Conservation (phyloP, 164 flowering plant genomes). For the Stephania japonica region DNA sequence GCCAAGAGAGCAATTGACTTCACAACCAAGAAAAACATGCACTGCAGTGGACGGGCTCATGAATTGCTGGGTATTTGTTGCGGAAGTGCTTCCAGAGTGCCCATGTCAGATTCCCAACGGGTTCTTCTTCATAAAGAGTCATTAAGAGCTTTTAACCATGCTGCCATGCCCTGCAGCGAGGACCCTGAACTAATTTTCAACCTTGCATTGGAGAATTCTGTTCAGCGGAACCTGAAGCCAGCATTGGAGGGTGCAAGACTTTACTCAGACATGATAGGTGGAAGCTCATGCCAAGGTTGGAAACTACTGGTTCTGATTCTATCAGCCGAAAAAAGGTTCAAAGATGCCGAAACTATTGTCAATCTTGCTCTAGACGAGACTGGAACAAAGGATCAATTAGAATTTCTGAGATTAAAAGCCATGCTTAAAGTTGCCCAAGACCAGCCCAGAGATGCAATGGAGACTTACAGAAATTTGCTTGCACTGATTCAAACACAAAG, state of each 20-base stretch:
- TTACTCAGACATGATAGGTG: constrained; percentile 45
- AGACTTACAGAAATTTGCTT: constrained; percentile 64
- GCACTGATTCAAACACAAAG: constrained; percentile 56
- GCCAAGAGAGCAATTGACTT: constrained; percentile 44
- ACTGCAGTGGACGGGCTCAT: constrained; percentile 49
- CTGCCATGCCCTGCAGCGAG: constrained; percentile 33
- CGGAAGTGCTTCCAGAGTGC: constrained; percentile 66
- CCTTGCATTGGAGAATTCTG: constrained; percentile 70
- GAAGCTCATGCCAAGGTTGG: constrained; percentile 65
- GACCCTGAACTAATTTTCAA: constrained; percentile 55
- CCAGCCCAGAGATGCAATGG: constrained; percentile 79
- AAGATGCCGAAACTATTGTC: constrained; percentile 74
- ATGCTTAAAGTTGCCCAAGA: constrained; percentile 72
- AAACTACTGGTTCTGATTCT: constrained; percentile 58
- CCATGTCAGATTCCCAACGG: constrained; percentile 56
- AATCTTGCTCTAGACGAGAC: constrained; percentile 81
- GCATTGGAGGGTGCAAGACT: constrained; percentile 57
- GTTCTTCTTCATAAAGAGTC: constrained; percentile 42
- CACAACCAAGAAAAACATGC: constrained; percentile 23
- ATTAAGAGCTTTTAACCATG: constrained; percentile 42
- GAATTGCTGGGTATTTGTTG: constrained; percentile 72
- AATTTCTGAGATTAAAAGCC: constrained; percentile 73
- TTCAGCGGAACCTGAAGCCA: constrained; percentile 59
- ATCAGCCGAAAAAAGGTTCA: constrained; percentile 69
- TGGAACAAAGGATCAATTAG: constrained; percentile 49